These are phyloP conservation scores for Ensete glaucum DNA, from an alignment of 176 grass and related monocot genomes.

Conservation along the genomic window DNA sequence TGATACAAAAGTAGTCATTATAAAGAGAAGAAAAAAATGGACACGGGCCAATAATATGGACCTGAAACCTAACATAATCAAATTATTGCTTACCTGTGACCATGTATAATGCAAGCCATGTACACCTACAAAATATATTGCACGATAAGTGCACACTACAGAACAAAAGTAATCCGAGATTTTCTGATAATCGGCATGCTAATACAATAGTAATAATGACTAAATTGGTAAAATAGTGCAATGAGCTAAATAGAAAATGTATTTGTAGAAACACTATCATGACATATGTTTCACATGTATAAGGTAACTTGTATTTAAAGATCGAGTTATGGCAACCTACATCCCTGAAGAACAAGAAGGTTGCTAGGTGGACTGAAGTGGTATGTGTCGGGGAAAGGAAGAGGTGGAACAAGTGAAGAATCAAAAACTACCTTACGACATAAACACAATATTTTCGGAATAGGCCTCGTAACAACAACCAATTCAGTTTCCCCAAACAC, in stretches of 20 bases:
- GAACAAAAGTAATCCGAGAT: not conserved
- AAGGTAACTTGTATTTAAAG: no score
- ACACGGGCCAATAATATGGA: not conserved
- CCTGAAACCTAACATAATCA: not conserved
- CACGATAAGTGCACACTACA: not conserved
- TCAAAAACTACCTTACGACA: not conserved
- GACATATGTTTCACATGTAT: no score
- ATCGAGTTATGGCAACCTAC: not conserved
- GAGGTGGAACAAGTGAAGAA: not conserved
- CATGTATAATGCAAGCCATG: constrained; percentile 96
- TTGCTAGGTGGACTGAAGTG: not conserved
- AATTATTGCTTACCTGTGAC: constrained; percentile 49
- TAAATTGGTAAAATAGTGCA: no score
- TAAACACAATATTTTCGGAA: not conserved
- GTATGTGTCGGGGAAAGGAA: not conserved
- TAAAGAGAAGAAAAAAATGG: not conserved
- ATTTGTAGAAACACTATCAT: no score
- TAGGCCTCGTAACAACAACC: not conserved
- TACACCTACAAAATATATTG: constrained; percentile 58
- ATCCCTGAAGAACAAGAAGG: not conserved
- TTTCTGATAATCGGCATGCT: not conserved
- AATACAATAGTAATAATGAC: not conserved
- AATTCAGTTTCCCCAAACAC: no score
- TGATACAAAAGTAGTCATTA: no score
- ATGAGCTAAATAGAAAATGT: no score